Evolutionary conservation across 208 protist genomes (phyloP), one percentile per base, ranked within the genome.

Genomic region (Trypanosoma brucei): DNA sequence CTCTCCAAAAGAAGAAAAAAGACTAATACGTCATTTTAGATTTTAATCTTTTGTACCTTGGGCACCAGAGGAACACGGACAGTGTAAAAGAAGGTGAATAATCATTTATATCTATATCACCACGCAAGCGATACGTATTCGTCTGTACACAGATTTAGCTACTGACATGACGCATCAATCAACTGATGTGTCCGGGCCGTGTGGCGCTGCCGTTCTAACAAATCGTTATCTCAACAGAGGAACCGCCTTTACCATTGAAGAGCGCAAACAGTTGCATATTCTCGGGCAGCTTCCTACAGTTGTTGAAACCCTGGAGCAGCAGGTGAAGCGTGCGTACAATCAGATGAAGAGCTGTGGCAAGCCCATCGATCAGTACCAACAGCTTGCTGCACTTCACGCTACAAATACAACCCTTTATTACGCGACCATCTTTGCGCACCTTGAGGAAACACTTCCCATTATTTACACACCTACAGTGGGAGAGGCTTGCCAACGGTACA

Each of bases 381-480:
- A 90, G 57, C 77, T 94, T 31, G 72, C 70, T 36, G 70, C 59
- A 55, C 65, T 93, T 52, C 81, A 90, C 60, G 62, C 68, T 46
- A 82, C 70, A 48, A 95, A 95, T 78, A 87, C 80, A 33, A 86
- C 78, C 13, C 70, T 95, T 38, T 92, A 78, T 70, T 93, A 93
- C 76, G 86, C 83, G 13, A 68, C 88, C 38, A 72, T 95, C 50
- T 72, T 87, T 35, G 68, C 71, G 31, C 77, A 93, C 77, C 45
- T 95, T 14, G 72, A 88, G 76, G 80, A 80, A 44, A 53, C 81
- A 40, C 82, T 92, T 13, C 89, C 89, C 52, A 79, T 92, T 65
- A 90, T 95, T 69, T 95, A 95, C 79, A 96, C 91, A 34, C 91
- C 91, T 39, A 93, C 91, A 45, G 87, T 97, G 33, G 95, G 93